These are phyloP conservation scores for Neurospora tetraspora DNA, from an alignment of 495 filamentous ascomycete genomes.

Conservation along the genomic window DNA sequence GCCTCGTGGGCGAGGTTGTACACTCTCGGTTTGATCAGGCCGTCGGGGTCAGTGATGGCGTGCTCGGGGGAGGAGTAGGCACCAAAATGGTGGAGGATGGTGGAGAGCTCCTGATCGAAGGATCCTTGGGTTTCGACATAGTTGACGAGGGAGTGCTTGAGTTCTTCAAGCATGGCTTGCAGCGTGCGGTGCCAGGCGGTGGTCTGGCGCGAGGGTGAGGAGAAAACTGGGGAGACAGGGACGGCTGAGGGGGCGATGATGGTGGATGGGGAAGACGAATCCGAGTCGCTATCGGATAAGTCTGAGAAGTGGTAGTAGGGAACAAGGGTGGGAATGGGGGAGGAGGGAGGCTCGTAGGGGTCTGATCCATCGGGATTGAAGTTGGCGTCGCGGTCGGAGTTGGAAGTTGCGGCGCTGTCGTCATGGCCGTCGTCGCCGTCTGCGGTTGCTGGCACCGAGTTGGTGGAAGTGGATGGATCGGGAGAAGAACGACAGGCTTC, in stretches of 20 bases:
- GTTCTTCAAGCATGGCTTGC: background rate
- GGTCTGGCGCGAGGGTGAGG: background rate
- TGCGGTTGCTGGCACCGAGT: background rate
- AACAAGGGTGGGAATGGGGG: background rate
- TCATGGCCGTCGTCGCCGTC: background rate
- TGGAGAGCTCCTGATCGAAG: background rate
- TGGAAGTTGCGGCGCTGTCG: background rate
- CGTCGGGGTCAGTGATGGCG: background rate
- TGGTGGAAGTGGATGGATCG: background rate
- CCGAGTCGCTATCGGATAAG: background rate
- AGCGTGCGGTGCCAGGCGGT: background rate
- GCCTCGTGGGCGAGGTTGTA: background rate
- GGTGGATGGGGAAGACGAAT: background rate
- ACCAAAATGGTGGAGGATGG: background rate
- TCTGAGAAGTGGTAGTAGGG: background rate
- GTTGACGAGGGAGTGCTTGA: background rate
- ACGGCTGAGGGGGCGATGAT: background rate
- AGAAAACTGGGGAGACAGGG: background rate
- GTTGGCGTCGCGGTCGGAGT: background rate
- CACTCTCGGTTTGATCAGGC: background rate
- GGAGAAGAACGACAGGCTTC: background rate
- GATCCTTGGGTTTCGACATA: background rate
- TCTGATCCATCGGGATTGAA: background rate
- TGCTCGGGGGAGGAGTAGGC: background rate
- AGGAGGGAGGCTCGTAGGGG: background rate